phyloP scores from a whole-genome alignment of 1,284 basidiomycete genomes.

The Tremellales sp. region DNA sequence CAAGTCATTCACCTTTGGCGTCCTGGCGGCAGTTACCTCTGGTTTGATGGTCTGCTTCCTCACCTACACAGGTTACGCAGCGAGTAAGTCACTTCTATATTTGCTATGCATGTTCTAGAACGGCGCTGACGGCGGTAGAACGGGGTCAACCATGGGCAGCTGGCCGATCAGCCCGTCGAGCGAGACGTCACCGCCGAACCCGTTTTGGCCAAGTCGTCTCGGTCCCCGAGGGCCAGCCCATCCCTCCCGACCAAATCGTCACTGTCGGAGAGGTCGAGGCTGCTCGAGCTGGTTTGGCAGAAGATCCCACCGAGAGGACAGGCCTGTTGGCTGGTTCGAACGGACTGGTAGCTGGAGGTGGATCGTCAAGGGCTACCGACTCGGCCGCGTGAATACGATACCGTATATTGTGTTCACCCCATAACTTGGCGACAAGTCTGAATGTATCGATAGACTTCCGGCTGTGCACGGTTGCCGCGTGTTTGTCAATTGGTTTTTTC shows the following conservation, averaged over 20 bases:
- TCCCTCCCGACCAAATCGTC: constrained; percentile 36
- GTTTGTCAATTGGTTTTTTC: no score
- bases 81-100: constrained; percentile 22
- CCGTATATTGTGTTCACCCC: no score
- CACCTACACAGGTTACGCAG: constrained; percentile 46
- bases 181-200: constrained; percentile 41
- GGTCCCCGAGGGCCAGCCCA: constrained; percentile 38
- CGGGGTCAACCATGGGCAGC: constrained; percentile 46
- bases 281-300: constrained; percentile 19
- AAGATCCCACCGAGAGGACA: constrained; percentile 33
- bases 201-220: constrained; percentile 42
- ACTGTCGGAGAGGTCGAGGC: constrained; percentile 41
- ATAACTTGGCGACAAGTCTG: no score
- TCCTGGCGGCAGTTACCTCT: constrained; percentile 39
- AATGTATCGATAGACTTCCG: no score
- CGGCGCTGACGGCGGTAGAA: no score
- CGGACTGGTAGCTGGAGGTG: constrained; percentile 18
- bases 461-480: no score
- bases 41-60: constrained; percentile 33
- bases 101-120: no score
- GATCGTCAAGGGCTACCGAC: constrained; percentile 22
- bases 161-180: constrained; percentile 39
- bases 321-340: constrained; percentile 31
- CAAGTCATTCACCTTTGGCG: constrained; percentile 41
- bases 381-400: no score